Base-by-base conservation (phyloP, 768 basidiomycete genomes). In the Terana coerulea region DNA sequence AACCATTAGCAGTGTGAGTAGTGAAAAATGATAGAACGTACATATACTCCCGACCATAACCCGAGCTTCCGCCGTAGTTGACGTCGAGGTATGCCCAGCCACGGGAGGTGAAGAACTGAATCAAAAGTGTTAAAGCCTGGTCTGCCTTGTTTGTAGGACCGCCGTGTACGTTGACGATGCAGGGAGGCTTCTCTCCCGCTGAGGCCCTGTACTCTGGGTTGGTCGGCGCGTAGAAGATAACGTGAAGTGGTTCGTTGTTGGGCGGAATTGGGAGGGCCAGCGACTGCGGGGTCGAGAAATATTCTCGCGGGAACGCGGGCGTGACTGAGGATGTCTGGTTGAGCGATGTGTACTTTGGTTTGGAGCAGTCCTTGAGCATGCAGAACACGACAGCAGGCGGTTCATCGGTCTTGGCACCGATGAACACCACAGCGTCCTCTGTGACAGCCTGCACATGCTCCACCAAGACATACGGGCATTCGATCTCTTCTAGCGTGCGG, bases 41-140 rank as follows among this genome's bases (percentile, higher is more conserved):
- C 74, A 77, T 79, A 61, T 88, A 91, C 37, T 71, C 68, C 3
- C 85, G 76, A 0, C 90, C 90, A 59, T 84, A 89, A 0, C 88
- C 83, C 4, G 80, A 79, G 0, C 85, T 87, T 0, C 89, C 91
- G 1, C 86, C 77, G 53, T 89, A 86, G 59, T 91, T 85, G 36
- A 92, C 86, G 48, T 86, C 85, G 30, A 87, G 58, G 79, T 84
- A 88, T n/a, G 75, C 85, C 69, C 77, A 90, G 24, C 87, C 86
- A 4, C 85, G 75, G 26, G 78, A 79, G 0, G 86, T 88, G 55
- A 80, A 88, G 58, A 76, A 90, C 57, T 86, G 75, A 40, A 71
- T 77, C n/a, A 57, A 63, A 79, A 80, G 80, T 12, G 62, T 64
- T 29, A 90, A 64, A 0, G 70, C 77, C 47, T 83, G 80, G 1